Evolutionary conservation across 345 rosid species (phyloP).

Genomic region (Excoecaria agallocha): DNA sequence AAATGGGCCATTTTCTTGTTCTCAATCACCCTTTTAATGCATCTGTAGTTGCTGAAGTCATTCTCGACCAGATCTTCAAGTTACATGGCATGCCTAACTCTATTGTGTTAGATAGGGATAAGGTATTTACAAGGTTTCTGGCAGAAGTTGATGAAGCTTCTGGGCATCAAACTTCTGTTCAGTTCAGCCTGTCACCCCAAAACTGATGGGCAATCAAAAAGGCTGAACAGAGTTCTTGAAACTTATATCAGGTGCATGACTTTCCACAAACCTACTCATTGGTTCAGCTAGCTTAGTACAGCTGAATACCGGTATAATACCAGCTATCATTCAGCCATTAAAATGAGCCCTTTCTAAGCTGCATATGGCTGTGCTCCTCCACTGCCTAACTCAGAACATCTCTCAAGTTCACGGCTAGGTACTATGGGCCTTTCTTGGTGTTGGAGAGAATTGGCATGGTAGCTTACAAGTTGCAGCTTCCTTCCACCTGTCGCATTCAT

Average conservation of each 20-base stretch:
- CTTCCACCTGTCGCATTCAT: not conserved
- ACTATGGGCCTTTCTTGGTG: not conserved
- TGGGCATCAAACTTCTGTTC: too few relatives aligned
- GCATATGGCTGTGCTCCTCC: not conserved
- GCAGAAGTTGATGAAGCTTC: too few relatives aligned
- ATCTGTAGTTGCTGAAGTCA: too few relatives aligned
- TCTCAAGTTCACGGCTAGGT: not conserved
- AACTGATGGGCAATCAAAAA: not conserved
- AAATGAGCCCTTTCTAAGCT: not conserved
- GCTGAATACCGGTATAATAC: not conserved
- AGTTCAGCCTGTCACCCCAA: too few relatives aligned
- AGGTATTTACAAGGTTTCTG: too few relatives aligned
- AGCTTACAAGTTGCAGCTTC: not conserved
- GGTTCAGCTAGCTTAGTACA: not conserved
- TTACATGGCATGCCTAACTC: too few relatives aligned
- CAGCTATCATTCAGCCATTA: not conserved
- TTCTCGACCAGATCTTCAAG: too few relatives aligned
- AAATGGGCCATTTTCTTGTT: too few relatives aligned
- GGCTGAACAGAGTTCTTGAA: not conserved
- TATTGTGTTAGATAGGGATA: too few relatives aligned
- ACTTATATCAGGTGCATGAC: not conserved
- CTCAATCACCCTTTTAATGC: too few relatives aligned
- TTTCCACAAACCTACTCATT: not conserved
- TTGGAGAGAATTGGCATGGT: not conserved
- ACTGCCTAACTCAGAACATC: not conserved